Evolutionary conservation across 345 rosid genomes (phyloP), one percentile per base, ranked within the genome.

Genomic region (Boechera retrofracta): DNA sequence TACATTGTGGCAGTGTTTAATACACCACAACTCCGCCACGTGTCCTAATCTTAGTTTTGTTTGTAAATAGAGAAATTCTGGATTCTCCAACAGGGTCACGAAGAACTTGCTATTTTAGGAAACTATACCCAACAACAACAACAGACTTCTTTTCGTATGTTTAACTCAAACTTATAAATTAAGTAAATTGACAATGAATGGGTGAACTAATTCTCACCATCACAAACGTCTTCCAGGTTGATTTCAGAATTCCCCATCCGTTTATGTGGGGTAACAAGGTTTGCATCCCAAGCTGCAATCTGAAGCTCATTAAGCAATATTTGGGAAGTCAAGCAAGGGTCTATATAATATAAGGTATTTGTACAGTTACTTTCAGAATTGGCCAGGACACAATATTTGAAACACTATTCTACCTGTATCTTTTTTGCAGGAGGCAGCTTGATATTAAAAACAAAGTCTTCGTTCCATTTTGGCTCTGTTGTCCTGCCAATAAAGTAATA

Each of bases 241-340:
- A 94, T 41, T 68, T 84, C 82, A 2, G 88, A 86, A 73, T 94
- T 90, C 11, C 97, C 98, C 98, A 94, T 94, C 70, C 97, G 97
- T 79, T 90, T 94, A 81, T 88, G 97, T 39, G 98, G 98, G 62
- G 95, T 80, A 49, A 94, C 87, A 83, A 94, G 89, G 83, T 94
- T 94, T 59, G 97, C 98, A 89, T 94, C 98, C 98, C 98, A 94
- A 82, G 97, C 97, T 78, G 97, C 97, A 74, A 90, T 85, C 98
- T 94, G 85, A 79, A 66, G 75, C 57, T 65, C 71, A 62, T 67
- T 59, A 67, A 52, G 31, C 47, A 73, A 31, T 28, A 26, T 16
- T 21, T 47, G 33, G 70, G 16, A 77, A 64, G 77, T 60, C 59
- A 77, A 48, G 53, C 35, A 55, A 66, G 3, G 7, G 8, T 60